A percentile compares a stretch with the other conserved stretches of the same genome.
phyloP scores from a whole-genome alignment of 148 eudicot genomes.

The Vaccinium macrocarpon region DNA sequence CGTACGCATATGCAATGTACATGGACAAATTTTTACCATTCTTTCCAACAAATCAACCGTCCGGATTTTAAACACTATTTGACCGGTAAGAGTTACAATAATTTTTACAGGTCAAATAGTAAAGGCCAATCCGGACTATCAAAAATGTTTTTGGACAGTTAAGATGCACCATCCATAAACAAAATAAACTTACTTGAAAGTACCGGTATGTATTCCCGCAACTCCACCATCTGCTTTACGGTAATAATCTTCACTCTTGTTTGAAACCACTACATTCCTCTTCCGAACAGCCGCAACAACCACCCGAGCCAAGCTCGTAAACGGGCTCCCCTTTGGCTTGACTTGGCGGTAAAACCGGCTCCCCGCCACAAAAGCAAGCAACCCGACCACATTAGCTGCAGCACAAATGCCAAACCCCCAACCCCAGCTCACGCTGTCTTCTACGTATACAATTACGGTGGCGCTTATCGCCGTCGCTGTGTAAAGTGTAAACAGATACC shows the following conservation, averaged over 20 bases:
- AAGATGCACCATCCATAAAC: no score
- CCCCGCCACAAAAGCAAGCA: constrained; percentile 31
- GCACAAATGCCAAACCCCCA: constrained; percentile 31
- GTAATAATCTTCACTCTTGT: constrained; percentile 27
- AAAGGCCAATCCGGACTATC: no score
- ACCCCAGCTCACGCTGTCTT: constrained; percentile 23
- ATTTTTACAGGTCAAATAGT: no score
- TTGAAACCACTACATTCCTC: constrained; percentile 23
- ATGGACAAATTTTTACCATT: no score
- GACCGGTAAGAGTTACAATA: no score
- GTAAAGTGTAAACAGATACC: constrained; percentile 34
- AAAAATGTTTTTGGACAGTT: no score
- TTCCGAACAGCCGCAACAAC: constrained; percentile 37
- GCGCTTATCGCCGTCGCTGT: constrained; percentile 18
- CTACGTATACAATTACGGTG: constrained; percentile 37
- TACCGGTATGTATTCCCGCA: constrained; percentile 22
- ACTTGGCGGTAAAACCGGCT: constrained; percentile 29
- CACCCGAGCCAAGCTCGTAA: constrained; percentile 34
- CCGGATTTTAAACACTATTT: no score
- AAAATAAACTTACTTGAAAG: constrained; percentile 34
- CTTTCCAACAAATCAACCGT: no score
- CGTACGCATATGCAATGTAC: no score
- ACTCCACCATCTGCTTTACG: constrained; percentile 9
- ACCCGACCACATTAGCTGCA: constrained; percentile 27
- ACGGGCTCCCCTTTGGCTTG: constrained; percentile 41